phyloP scores from a whole-genome alignment of 164 flowering plant genomes.

The Annona cherimola region DNA sequence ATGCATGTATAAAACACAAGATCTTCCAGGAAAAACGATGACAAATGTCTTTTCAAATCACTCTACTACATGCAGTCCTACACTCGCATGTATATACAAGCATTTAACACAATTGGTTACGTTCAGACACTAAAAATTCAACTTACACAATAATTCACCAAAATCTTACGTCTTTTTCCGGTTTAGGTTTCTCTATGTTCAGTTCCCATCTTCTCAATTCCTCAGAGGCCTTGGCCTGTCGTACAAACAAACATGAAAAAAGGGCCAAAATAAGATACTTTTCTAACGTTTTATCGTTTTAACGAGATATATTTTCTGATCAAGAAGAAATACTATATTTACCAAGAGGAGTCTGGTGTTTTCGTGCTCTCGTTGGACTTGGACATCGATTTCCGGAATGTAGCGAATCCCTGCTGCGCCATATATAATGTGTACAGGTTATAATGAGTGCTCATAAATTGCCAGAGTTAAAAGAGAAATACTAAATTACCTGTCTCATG shows the following conservation, averaged over 20 bases:
- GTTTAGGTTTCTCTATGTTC: conserved; percentile 8
- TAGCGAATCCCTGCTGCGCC: not conserved
- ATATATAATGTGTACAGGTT: too few species aligned
- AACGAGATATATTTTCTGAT: not conserved
- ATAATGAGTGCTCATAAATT: too few species aligned
- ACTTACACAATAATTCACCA: not conserved
- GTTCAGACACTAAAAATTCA: not conserved
- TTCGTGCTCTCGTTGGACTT: not conserved
- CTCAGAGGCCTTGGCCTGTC: conserved; percentile 16
- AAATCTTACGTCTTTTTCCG: conserved; percentile 29
- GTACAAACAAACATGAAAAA: not conserved
- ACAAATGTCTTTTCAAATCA: not conserved
- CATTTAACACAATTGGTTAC: not conserved
- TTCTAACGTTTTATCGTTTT: not conserved
- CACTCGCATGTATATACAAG: not conserved
- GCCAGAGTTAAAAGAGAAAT: too few species aligned
- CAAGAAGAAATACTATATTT: not conserved
- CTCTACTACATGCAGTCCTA: not conserved
- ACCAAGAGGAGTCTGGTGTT: conserved; percentile 8
- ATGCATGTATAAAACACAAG: too few species aligned
- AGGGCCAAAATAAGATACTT: not conserved
- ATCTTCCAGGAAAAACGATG: not conserved
- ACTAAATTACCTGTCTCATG: too few species aligned
- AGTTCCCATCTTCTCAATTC: conserved; percentile 12
- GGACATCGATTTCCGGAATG: not conserved